These are phyloP conservation scores for Cardiospermum halicacabum DNA, from an alignment of 345 rosid genomes.

Conservation along the genomic window DNA sequence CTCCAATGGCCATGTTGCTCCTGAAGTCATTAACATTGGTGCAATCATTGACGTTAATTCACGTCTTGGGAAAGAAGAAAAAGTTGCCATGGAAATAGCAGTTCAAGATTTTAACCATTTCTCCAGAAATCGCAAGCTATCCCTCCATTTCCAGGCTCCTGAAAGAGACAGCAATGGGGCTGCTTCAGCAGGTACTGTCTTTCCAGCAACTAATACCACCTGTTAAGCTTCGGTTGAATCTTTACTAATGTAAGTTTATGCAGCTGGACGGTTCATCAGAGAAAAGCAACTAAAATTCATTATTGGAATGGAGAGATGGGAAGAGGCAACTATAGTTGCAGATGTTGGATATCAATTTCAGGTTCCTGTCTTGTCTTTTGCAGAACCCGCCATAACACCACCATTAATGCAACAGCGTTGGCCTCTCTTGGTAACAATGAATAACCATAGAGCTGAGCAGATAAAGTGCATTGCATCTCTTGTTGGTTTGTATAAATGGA, in stretches of 20 bases:
- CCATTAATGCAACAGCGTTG: constrained; percentile 26
- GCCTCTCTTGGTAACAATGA: constrained; percentile 40
- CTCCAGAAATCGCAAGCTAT: constrained; percentile 20
- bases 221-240: not conserved
- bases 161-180: constrained; percentile 24
- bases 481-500: constrained; percentile 29
- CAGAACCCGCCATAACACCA: constrained; percentile 24
- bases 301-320: constrained; percentile 46
- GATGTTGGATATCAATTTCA: constrained; percentile 27
- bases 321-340: constrained; percentile 39
- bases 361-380: constrained; percentile 40
- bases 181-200: constrained; percentile 30
- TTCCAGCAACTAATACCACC: not conserved
- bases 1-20: constrained; percentile 19
- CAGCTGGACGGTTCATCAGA: constrained; percentile 38
- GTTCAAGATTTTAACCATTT: constrained; percentile 22
- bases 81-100: constrained; percentile 39
- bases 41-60: constrained; percentile 36
- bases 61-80: constrained; percentile 33
- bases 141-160: constrained; percentile 27
- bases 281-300: constrained; percentile 33
- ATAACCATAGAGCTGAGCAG: constrained; percentile 20
- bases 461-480: constrained; percentile 39
- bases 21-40: constrained; percentile 27
- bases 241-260: not conserved